phyloP scores from a whole-genome alignment of 345 rosid genomes.

The Sapria himalayana region DNA sequence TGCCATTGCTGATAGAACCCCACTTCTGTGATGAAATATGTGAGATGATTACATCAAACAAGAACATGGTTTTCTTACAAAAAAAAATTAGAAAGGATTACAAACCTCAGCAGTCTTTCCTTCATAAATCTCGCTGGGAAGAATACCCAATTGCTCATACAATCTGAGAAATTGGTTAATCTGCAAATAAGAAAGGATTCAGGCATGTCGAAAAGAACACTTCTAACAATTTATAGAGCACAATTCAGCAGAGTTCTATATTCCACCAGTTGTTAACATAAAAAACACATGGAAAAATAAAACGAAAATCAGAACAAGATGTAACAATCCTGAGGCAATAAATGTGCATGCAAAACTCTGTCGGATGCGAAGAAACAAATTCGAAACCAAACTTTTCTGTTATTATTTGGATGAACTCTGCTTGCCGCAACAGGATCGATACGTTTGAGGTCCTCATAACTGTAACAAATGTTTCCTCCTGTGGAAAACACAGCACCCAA shows the following conservation, averaged over 20 bases:
- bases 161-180: conserved; percentile 52
- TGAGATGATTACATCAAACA: conserved; percentile 7
- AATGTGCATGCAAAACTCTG: too few relatives aligned
- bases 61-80: neutral
- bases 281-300: too few relatives aligned
- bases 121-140: conserved; percentile 54
- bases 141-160: conserved; percentile 45
- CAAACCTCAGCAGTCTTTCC: conserved; percentile 58
- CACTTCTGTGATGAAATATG: conserved; percentile 87
- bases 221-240: too few relatives aligned
- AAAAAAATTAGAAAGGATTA: conserved; percentile 9
- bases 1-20: conserved; percentile 47
- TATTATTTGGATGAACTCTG: conserved; percentile 80
- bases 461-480: conserved; percentile 13
- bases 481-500: conserved; percentile 11
- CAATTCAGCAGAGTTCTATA: too few relatives aligned
- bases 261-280: too few relatives aligned
- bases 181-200: too few relatives aligned
- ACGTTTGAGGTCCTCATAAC: conserved; percentile 43
- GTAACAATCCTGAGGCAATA: too few relatives aligned
- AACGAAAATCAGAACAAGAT: too few relatives aligned
- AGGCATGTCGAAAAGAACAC: too few relatives aligned
- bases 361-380: too few relatives aligned
- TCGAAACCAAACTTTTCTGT: conserved; percentile 36
- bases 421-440: conserved; percentile 82